Evolutionary conservation across 23 red algal genomes (phyloP).

Genomic region (Gracilaria vermiculophylla): DNA sequence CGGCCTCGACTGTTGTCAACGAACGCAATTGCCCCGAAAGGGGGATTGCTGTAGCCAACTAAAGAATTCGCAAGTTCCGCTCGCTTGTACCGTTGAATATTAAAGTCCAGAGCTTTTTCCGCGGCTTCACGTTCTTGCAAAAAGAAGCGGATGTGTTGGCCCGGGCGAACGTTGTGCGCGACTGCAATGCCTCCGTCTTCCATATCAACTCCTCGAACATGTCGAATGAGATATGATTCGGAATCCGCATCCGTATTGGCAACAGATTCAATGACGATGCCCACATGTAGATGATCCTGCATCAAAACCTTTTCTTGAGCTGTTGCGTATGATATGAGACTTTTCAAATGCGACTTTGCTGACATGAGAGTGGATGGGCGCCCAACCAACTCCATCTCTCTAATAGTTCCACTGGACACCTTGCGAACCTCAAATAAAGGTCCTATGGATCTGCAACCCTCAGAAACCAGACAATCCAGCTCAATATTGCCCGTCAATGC

Average conservation of each 20-base stretch:
- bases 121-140: constrained; percentile 53
- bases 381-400: constrained; percentile 71
- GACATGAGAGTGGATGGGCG: constrained; percentile 42
- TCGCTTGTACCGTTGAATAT: constrained; percentile 68
- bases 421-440: constrained; percentile 59
- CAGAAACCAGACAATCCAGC: constrained; percentile 57
- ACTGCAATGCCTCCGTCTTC: constrained; percentile 51
- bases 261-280: constrained; percentile 39
- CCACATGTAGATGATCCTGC: constrained; percentile 44
- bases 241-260: not conserved
- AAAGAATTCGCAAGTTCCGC: constrained; percentile 52
- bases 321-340: constrained; percentile 58
- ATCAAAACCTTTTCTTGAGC: constrained; percentile 48
- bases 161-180: constrained; percentile 31
- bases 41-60: constrained; percentile 72
- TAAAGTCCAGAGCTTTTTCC: constrained; percentile 29
- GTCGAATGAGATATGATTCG: constrained; percentile 53
- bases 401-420: constrained; percentile 22
- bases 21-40: constrained; percentile 70
- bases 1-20: constrained; percentile 37
- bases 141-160: constrained; percentile 69
- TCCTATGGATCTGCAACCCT: constrained; percentile 56
- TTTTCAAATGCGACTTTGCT: constrained; percentile 55
- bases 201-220: constrained; percentile 54
- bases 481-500: constrained; percentile 63